phyloP scores from a whole-genome alignment of 345 rosid genomes.

The Abelmoschus esculentus region DNA sequence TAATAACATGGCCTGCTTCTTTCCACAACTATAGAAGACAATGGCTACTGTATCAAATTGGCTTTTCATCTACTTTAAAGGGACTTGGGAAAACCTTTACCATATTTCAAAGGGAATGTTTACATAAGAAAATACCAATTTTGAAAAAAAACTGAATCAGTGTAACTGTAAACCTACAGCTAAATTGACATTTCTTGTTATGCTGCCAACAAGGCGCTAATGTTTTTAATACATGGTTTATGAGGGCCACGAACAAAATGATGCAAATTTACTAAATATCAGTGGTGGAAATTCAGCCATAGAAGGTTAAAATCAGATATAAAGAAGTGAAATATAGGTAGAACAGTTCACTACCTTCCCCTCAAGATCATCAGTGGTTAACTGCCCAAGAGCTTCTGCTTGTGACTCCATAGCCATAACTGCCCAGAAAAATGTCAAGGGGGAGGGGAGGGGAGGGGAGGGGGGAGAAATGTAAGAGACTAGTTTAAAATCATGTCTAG shows the following conservation, averaged over 20 bases:
- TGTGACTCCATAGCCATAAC: slow-evolving; percentile 71
- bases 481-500: background rate
- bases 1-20: background rate
- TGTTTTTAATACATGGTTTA: background rate
- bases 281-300: background rate
- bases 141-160: background rate
- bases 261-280: background rate
- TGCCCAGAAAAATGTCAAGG: background rate
- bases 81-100: background rate
- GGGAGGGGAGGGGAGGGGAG: too few relatives aligned
- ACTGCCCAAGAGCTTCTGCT: slow-evolving; percentile 63
- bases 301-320: background rate
- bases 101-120: background rate
- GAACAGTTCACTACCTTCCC: slow-evolving; percentile 44
- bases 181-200: background rate
- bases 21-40: background rate
- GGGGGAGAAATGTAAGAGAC: background rate
- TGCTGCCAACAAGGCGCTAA: background rate
- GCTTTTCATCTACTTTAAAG: background rate
- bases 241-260: background rate
- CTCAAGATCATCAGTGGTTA: slow-evolving; percentile 58
- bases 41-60: background rate
- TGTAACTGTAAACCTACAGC: background rate
- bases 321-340: background rate
- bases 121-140: background rate